Percentiles rank a stretch among this genome's conserved stretches.
phyloP scores from a whole-genome alignment of 768 basidiomycete species.

The Dendrothele bispora region DNA sequence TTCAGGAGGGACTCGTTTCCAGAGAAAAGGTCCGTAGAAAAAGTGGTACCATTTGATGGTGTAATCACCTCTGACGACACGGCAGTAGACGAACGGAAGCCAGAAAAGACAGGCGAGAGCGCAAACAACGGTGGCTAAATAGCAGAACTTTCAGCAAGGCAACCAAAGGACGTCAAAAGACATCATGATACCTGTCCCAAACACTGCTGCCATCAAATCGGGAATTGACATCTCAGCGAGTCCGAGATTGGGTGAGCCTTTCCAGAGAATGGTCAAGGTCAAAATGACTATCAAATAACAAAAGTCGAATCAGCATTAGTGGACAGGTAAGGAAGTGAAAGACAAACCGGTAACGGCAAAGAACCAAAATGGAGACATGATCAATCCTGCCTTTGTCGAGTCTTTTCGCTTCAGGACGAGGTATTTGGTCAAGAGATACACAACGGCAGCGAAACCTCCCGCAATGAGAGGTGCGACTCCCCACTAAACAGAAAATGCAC shows the following conservation, averaged over 20 bases:
- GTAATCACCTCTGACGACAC: slow-evolving; percentile 26
- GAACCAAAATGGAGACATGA: slow-evolving; percentile 26
- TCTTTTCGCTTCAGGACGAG: slow-evolving; percentile 22
- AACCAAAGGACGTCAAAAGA: too few relatives aligned
- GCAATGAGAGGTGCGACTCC: slow-evolving; percentile 20
- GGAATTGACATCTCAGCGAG: slow-evolving; percentile 14
- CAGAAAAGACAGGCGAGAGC: slow-evolving; percentile 25
- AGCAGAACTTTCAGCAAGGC: too few relatives aligned
- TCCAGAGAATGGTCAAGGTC: slow-evolving; percentile 15
- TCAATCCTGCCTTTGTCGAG: slow-evolving; percentile 19
- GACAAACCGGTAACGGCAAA: slow-evolving; percentile 25
- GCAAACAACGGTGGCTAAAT: slow-evolving; percentile 22
- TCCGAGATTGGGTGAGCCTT: slow-evolving; percentile 23
- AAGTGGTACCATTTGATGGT: slow-evolving; percentile 29
- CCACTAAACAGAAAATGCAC: too few relatives aligned
- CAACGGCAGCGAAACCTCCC: slow-evolving; percentile 20
- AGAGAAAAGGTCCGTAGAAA: slow-evolving; percentile 27
- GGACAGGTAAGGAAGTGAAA: slow-evolving; percentile 26
- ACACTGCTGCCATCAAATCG: slow-evolving; percentile 20
- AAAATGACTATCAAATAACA: background rate
- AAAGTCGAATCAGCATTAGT: slow-evolving; percentile 16
- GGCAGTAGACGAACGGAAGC: slow-evolving; percentile 27
- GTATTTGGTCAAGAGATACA: slow-evolving; percentile 24
- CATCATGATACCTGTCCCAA: slow-evolving; percentile 17
- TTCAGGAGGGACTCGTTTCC: slow-evolving; percentile 21